Conservation (phyloP, 306 rosid genomes). For the Adenanthera pavonina region DNA sequence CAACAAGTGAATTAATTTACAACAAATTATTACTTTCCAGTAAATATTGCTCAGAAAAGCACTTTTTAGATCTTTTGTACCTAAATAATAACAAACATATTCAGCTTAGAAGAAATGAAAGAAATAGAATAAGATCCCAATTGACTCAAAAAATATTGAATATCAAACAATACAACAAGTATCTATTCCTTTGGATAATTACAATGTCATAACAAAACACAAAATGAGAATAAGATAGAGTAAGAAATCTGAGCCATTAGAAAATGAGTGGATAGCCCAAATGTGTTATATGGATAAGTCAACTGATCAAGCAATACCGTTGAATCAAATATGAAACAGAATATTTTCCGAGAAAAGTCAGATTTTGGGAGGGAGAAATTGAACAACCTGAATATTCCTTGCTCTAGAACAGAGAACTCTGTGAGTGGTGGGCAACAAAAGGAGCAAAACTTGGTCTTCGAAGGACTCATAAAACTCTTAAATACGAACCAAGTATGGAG, state of each 20-base stretch:
- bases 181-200: slow-evolving; percentile 14
- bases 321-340: slow-evolving; percentile 18
- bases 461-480: slow-evolving; percentile 31
- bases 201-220: slow-evolving; percentile 13
- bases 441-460: slow-evolving; percentile 37
- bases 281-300: slow-evolving; percentile 51
- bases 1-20: slow-evolving; percentile 12
- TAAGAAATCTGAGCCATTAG: slow-evolving; percentile 33
- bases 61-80: background rate
- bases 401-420: slow-evolving; percentile 46
- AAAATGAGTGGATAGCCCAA: slow-evolving; percentile 46
- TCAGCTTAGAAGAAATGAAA: background rate
- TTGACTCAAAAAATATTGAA: slow-evolving; percentile 5
- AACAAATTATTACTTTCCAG: background rate
- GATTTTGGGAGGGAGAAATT: slow-evolving; percentile 31
- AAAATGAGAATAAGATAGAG: slow-evolving; percentile 11
- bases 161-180: slow-evolving; percentile 29
- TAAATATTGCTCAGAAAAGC: background rate
- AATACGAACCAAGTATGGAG: slow-evolving; percentile 32
- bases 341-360: slow-evolving; percentile 33
- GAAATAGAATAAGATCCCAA: slow-evolving; percentile 9
- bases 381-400: slow-evolving; percentile 55
- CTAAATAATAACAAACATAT: background rate
- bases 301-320: slow-evolving; percentile 44
- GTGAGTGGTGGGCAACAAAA: slow-evolving; percentile 32